These are phyloP conservation scores for Bjerkandera adusta DNA, from an alignment of 1,284 basidiomycete genomes.

Conservation along the genomic window DNA sequence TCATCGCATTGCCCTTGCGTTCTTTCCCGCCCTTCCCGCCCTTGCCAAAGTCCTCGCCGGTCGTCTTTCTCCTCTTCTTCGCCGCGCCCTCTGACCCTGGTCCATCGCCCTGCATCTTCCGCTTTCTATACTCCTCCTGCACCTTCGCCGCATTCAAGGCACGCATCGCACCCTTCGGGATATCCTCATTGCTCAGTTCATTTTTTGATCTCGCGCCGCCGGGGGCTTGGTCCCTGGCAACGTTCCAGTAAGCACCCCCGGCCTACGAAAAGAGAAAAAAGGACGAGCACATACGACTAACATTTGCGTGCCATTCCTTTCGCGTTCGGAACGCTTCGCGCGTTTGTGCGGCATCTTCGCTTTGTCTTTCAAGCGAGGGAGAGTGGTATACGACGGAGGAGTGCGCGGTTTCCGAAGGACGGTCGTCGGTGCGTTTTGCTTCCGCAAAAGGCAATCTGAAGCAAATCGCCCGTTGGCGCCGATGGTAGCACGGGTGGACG, in stretches of 20 bases:
- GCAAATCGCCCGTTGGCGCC: background rate
- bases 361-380: conserved; percentile 32
- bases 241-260: background rate
- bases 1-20: conserved; percentile 29
- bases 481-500: background rate
- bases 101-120: conserved; percentile 33
- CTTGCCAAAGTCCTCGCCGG: conserved; percentile 21
- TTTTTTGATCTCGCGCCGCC: conserved; percentile 22
- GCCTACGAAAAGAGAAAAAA: background rate
- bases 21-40: conserved; percentile 21
- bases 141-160: conserved; percentile 61
- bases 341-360: conserved; percentile 12
- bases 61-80: conserved; percentile 36
- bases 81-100: conserved; percentile 24
- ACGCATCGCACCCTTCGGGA: conserved; percentile 65
- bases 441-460: background rate
- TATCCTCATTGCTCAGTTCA: conserved; percentile 41
- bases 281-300: background rate
- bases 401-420: background rate
- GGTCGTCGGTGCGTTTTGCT: background rate
- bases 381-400: too few relatives aligned
- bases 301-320: conserved; percentile 8
- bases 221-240: conserved; percentile 41
- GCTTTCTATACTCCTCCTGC: conserved; percentile 55
- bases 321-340: conserved; percentile 12